Evolutionary conservation across 306 rosid species (phyloP).

Genomic region (Vicia villosa): DNA sequence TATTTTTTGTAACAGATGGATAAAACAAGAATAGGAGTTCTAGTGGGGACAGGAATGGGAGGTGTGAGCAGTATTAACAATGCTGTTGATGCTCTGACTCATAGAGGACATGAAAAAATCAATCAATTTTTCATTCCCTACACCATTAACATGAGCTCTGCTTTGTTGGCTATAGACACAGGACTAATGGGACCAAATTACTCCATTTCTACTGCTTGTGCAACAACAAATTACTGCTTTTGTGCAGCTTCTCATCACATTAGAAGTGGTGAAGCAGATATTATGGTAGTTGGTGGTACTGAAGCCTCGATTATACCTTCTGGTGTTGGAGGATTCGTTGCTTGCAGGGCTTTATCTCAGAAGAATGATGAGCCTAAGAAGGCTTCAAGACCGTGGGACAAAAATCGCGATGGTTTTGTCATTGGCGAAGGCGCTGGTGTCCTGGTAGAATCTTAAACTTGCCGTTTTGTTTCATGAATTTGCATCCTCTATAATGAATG

Average conservation of each 20-base stretch:
- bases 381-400: conserved; percentile 87
- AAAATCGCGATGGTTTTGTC: conserved; percentile 73
- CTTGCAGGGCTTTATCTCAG: conserved; percentile 77
- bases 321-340: conserved; percentile 69
- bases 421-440: conserved; percentile 80
- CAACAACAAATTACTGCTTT: conserved; percentile 73
- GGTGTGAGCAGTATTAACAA: conserved; percentile 52
- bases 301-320: conserved; percentile 58
- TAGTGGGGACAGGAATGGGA: conserved; percentile 76
- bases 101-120: conserved; percentile 56
- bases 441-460: conserved; percentile 44
- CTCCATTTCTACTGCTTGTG: conserved; percentile 81
- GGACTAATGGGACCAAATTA: conserved; percentile 78
- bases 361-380: conserved; percentile 61
- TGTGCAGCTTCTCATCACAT: conserved; percentile 71
- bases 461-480: background rate
- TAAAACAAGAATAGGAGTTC: conserved; percentile 60
- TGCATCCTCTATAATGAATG: no score
- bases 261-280: conserved; percentile 75
- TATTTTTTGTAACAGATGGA: conserved; percentile 52
- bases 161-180: conserved; percentile 67
- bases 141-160: conserved; percentile 67
- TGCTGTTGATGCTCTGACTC: conserved; percentile 55
- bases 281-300: conserved; percentile 76
- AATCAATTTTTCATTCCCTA: conserved; percentile 65